Evolutionary conservation across 768 basidiomycete species (phyloP), one percentile per base, ranked within the genome.

Genomic region (Tulasnella calospora): DNA sequence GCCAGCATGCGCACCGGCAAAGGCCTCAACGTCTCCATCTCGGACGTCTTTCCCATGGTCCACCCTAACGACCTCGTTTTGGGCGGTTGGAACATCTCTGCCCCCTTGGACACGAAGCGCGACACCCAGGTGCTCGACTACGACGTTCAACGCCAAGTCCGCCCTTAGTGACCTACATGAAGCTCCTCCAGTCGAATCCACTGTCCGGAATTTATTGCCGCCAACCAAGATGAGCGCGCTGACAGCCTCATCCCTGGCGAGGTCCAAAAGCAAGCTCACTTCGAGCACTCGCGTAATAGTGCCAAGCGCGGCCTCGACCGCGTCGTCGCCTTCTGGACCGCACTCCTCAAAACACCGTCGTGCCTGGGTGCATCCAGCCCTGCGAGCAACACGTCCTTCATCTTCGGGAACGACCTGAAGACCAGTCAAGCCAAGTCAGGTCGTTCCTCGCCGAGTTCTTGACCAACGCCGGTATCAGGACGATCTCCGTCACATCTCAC

Each of bases 51-150:
- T 57, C 96, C 96, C 71, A 98, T 97, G 94, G 95, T 97, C 72
- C 96, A 99, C 86, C 97, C 97, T 73, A 96, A 98, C 83, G 98
- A 98, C 85, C 92, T 98, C 82, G 94, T 98, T 81, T 90, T 99
- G 80, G 95, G 98, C 72, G 97, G 98, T n/a, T 99, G 97, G 98
- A 98, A 99, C 83, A 99, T 99, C 83, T 98, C 96, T 57, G 57
- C 90, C 55, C 84, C 90, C 57, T 89, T 99, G 86, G 96, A 98
- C 88, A 92, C 85, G 96, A 98, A 98, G 96, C 86, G 88, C 80
- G 94, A 98, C 80, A 93, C 96, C 73, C 88, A 94, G 83, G 98
- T 99, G 77, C 90, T 99, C 76, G 94, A 97, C 83, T 98, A 94
- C 83, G 97, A 99, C 84, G 91, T 98, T 78, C 97, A 99, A 87